Evolutionary conservation across 768 basidiomycete species (phyloP).

Genomic region (Saitozyma sp.): DNA sequence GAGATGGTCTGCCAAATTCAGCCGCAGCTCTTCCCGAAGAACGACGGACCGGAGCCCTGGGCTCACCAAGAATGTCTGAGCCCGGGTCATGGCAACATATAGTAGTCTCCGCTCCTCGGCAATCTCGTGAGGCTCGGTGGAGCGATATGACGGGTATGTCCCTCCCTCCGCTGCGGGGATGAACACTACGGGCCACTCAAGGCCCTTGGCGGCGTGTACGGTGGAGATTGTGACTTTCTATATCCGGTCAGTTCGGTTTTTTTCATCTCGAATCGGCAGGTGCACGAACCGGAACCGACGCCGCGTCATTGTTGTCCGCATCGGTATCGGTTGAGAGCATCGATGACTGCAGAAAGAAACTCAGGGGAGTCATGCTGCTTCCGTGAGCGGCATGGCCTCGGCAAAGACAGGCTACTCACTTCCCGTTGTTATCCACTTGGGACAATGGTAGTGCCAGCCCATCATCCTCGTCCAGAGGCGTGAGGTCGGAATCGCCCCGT

Average conservation of each 20-base stretch:
- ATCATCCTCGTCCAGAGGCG: slow-evolving; percentile 28
- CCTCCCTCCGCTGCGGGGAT: slow-evolving; percentile 62
- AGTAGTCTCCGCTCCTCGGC: slow-evolving; percentile 83
- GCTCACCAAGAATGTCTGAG: slow-evolving; percentile 63
- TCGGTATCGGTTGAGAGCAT: slow-evolving; percentile 80
- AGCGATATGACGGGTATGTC: slow-evolving; percentile 71
- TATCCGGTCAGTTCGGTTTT: slow-evolving; percentile 2
- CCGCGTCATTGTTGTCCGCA: slow-evolving; percentile 59
- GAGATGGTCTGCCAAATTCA: slow-evolving; percentile 33
- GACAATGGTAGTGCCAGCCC: slow-evolving; percentile 1
- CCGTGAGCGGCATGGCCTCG: background rate
- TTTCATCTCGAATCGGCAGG: background rate
- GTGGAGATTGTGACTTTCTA: slow-evolving; percentile 83
- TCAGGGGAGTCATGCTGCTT: slow-evolving; percentile 61
- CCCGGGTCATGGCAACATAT: slow-evolving; percentile 86
- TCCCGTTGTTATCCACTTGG: background rate
- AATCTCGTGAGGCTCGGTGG: slow-evolving; percentile 61
- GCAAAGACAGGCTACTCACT: background rate
- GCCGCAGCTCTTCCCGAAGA: slow-evolving; percentile 1
- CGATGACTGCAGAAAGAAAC: slow-evolving; percentile 72
- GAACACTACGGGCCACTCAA: slow-evolving; percentile 90
- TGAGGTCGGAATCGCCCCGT: slow-evolving; percentile 1
- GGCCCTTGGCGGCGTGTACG: slow-evolving; percentile 84
- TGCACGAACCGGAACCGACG: slow-evolving; percentile 23
- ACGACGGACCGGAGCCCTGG: background rate